phyloP scores from a whole-genome alignment of 257 asterid species.

The Striga asiatica region DNA sequence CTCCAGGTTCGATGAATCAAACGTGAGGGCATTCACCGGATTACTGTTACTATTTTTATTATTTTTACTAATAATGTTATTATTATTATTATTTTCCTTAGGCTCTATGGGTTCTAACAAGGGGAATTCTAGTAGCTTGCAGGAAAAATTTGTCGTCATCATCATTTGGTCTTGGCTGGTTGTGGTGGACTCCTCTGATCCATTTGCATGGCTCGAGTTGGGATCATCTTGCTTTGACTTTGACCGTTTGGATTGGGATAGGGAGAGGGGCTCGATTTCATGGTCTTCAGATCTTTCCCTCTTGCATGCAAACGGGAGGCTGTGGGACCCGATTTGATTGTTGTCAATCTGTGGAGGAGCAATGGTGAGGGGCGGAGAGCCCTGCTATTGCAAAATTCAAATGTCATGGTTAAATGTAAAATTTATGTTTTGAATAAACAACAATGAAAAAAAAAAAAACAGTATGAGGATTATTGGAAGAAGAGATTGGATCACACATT shows the following conservation, averaged over 20 bases:
- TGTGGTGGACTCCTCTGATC: constrained; percentile 90
- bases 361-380: constrained; percentile 27
- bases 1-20: constrained; percentile 88
- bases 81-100: constrained; percentile 31
- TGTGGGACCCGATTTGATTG: constrained; percentile 23
- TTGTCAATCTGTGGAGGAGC: constrained; percentile 41
- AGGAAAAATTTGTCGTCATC: constrained; percentile 47
- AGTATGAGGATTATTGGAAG: not conserved
- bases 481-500: not conserved
- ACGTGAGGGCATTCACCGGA: constrained; percentile 28
- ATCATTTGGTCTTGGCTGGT: constrained; percentile 69
- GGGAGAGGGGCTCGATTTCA: constrained; percentile 41
- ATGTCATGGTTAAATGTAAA: too few species aligned
- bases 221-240: constrained; percentile 70
- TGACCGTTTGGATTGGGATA: constrained; percentile 51
- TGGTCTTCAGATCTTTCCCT: constrained; percentile 73
- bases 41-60: constrained; percentile 1
- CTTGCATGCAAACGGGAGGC: constrained; percentile 57
- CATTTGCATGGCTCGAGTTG: constrained; percentile 77
- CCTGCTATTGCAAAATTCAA: too few species aligned
- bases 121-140: constrained; percentile 42
- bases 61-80: too few species aligned
- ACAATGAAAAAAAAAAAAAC: not conserved
- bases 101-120: constrained; percentile 45
- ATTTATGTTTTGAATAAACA: too few species aligned